phyloP scores from a whole-genome alignment of 345 rosid genomes.

The Viola odorata region DNA sequence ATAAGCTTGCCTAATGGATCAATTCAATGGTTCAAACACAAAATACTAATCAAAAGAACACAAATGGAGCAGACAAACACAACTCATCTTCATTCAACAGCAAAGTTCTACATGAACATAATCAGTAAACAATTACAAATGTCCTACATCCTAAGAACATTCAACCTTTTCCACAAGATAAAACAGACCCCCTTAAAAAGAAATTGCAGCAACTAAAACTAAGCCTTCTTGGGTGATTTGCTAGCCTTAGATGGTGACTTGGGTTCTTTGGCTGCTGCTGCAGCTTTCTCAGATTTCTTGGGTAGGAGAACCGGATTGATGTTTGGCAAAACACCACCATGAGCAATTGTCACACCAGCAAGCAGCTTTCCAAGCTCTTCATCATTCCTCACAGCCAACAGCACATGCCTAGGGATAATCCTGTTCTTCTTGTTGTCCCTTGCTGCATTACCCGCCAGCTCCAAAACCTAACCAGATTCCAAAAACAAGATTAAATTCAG shows the following conservation, averaged over 20 bases:
- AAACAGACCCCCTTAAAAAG: too few relatives aligned
- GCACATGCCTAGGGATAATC: constrained; percentile 36
- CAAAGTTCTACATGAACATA: too few relatives aligned
- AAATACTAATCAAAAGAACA: too few relatives aligned
- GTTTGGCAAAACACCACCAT: constrained; percentile 38
- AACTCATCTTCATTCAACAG: too few relatives aligned
- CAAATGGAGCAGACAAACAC: too few relatives aligned
- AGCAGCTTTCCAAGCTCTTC: constrained; percentile 38
- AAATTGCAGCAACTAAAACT: not conserved
- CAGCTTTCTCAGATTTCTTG: constrained; percentile 28
- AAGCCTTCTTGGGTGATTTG: constrained; percentile 39
- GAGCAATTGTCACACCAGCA: constrained; percentile 40
- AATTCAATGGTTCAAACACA: too few relatives aligned
- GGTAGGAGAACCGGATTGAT: constrained; percentile 39
- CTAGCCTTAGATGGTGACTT: constrained; percentile 35
- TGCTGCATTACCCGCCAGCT: constrained; percentile 41
- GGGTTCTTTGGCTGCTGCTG: constrained; percentile 21
- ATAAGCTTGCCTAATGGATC: too few relatives aligned
- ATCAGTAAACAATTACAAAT: too few relatives aligned
- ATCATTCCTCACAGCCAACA: constrained; percentile 37
- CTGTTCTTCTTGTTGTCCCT: constrained; percentile 42
- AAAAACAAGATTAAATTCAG: too few relatives aligned
- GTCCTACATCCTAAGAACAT: too few relatives aligned
- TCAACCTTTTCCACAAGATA: too few relatives aligned
- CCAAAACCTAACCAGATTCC: constrained; percentile 24